Evolutionary conservation across 2,329 filamentous ascomycete species (phyloP).

Genomic region (Elsinoe fawcettii): DNA sequence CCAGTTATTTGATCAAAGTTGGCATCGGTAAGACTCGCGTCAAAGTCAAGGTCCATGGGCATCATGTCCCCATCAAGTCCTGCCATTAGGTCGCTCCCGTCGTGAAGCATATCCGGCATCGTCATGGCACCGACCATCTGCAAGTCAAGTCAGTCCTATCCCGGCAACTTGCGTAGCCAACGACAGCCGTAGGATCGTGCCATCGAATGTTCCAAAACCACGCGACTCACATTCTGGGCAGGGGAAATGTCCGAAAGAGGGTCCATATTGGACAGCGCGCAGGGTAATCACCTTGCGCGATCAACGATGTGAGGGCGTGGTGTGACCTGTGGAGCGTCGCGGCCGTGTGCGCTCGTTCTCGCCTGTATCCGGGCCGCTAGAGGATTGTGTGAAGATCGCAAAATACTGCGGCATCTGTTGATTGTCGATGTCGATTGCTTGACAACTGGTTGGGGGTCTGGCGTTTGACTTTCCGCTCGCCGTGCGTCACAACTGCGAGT

Average conservation of each 20-base stretch:
- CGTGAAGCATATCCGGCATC: slow-evolving; percentile 26
- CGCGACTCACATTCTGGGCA: slow-evolving; percentile 13
- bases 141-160: slow-evolving; percentile 4
- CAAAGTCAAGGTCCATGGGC: slow-evolving; percentile 41
- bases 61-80: slow-evolving; percentile 40
- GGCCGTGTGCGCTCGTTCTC: neutral
- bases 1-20: slow-evolving; percentile 19
- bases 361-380: neutral
- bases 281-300: neutral
- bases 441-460: neutral
- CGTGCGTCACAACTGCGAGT: neutral
- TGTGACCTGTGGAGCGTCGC: neutral
- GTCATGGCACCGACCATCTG: slow-evolving; percentile 25
- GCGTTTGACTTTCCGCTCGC: neutral
- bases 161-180: slow-evolving; percentile 3
- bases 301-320: slow-evolving; percentile 9
- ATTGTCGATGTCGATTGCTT: slow-evolving; percentile 12
- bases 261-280: slow-evolving; percentile 6
- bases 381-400: neutral
- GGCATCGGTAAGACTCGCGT: slow-evolving; percentile 27
- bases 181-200: neutral
- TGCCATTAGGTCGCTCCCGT: slow-evolving; percentile 32
- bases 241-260: slow-evolving; percentile 12
- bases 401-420: slow-evolving; percentile 12
- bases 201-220: neutral